Conservation (phyloP, 306 rosid genomes). For the Corylus americana region DNA sequence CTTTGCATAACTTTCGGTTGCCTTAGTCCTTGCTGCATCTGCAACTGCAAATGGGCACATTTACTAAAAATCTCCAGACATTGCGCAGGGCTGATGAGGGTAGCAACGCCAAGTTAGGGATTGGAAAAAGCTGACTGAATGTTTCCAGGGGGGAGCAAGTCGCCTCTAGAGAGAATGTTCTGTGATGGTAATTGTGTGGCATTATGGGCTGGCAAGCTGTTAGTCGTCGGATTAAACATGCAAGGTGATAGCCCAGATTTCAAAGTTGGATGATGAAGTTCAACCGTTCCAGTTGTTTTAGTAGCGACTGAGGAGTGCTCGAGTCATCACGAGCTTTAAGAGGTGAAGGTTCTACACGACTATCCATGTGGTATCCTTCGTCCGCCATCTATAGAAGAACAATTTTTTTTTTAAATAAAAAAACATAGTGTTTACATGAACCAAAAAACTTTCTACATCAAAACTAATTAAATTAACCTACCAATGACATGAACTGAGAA, state of each 20-base stretch:
- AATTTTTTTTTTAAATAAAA: neutral
- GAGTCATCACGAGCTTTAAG: constrained; percentile 11
- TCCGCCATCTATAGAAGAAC: constrained; percentile 30
- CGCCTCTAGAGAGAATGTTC: constrained; percentile 7
- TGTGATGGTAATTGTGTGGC: constrained; percentile 11
- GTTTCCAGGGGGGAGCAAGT: constrained; percentile 7
- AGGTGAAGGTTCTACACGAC: constrained; percentile 10
- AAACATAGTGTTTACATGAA: neutral
- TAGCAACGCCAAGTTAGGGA: constrained; percentile 14
- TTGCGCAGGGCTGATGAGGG: constrained; percentile 22
- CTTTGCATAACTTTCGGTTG: constrained; percentile 6
- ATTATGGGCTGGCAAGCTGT: constrained; percentile 10
- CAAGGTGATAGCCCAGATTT: constrained; percentile 6
- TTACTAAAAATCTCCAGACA: constrained; percentile 8
- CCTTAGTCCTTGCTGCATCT: constrained; percentile 23
- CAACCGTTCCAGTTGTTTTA: constrained; percentile 1
- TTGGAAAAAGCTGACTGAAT: constrained; percentile 4
- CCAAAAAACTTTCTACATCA: neutral
- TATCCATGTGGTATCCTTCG: constrained; percentile 40
- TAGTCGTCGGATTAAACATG: neutral
- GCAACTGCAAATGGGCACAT: constrained; percentile 1
- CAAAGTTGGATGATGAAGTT: constrained; percentile 14
- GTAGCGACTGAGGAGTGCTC: constrained; percentile 1
- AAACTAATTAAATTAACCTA: constrained; percentile 14
- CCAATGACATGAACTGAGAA: constrained; percentile 40